These are phyloP conservation scores for Andrographis paniculata DNA, from an alignment of 305 asterid species.

Conservation along the genomic window DNA sequence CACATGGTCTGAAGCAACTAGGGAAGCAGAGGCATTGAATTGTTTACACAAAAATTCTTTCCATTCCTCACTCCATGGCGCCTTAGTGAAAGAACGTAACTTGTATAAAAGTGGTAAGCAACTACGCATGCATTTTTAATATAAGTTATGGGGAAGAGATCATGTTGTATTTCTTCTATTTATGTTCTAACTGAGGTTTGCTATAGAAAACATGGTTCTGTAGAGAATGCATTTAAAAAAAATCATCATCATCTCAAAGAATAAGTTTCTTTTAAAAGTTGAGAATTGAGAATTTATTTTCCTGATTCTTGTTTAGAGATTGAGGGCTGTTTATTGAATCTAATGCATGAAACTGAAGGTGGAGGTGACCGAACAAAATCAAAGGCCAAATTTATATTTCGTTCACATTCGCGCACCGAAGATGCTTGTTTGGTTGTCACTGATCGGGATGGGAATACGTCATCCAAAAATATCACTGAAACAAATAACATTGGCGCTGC, in stretches of 20 bases:
- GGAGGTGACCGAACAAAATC: conserved; percentile 34
- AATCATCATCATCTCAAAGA: background rate
- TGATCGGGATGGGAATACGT: conserved; percentile 26
- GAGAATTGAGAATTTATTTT: background rate
- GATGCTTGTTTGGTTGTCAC: conserved; percentile 26
- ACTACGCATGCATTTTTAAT: no score
- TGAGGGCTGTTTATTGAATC: conserved; percentile 8
- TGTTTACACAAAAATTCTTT: conserved; percentile 29
- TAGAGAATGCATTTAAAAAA: background rate
- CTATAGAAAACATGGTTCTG: conserved; percentile 12
- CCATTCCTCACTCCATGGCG: conserved; percentile 27
- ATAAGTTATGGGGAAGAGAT: background rate
- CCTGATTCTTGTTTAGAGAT: conserved; percentile 5
- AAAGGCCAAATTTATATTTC: conserved; percentile 42
- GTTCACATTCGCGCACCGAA: conserved; percentile 28
- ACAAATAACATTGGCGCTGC: background rate
- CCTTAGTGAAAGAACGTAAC: conserved; percentile 31
- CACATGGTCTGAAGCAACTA: conserved; percentile 43
- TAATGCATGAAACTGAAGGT: conserved; percentile 28
- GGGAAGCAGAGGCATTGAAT: conserved; percentile 47
- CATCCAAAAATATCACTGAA: conserved; percentile 21
- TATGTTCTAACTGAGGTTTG: conserved; percentile 5
- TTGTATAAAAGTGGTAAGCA: conserved; percentile 40
- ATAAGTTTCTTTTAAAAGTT: no score
- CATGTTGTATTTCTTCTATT: background rate